Evolutionary conservation across 805 yeast species (phyloP).

Genomic region (Soucietia sequanensis): DNA sequence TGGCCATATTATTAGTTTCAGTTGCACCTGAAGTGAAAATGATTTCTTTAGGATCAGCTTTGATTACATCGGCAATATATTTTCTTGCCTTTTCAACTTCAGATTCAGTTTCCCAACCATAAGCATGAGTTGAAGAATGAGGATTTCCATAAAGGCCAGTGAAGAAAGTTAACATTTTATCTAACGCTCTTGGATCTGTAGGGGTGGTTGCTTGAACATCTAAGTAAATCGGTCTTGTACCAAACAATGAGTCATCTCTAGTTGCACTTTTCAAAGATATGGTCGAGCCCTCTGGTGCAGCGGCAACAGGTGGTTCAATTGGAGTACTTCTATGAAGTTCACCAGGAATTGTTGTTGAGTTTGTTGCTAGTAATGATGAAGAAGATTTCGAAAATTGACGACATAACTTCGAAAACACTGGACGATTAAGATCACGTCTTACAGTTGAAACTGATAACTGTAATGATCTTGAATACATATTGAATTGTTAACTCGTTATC

Average conservation of each 20-base stretch:
- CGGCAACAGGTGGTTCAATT: constrained; percentile 12
- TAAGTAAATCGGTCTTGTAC: constrained; percentile 87
- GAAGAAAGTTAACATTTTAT: constrained; percentile 77
- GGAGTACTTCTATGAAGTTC: constrained; percentile 19
- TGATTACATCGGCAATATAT: constrained; percentile 77
- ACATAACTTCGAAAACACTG: too few species aligned
- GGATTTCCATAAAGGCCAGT: constrained; percentile 98
- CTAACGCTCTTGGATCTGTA: constrained; percentile 93
- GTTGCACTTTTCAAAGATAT: constrained; percentile 43
- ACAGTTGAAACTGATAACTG: too few species aligned
- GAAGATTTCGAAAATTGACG: constrained; percentile 6
- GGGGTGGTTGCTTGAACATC: constrained; percentile 99
- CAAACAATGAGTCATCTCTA: constrained; percentile 48
- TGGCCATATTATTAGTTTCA: constrained; percentile 90
- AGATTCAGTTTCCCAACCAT: constrained; percentile 98
- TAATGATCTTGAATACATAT: too few species aligned
- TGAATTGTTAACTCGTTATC: too few species aligned
- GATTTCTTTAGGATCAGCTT: constrained; percentile 95
- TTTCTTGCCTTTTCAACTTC: constrained; percentile 86
- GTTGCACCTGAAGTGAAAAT: constrained; percentile 98
- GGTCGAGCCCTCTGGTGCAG: constrained; percentile 49
- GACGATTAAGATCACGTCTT: too few species aligned
- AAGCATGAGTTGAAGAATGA: constrained; percentile 93
- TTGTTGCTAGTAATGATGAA: constrained; percentile 7
- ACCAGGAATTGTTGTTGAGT: constrained; percentile 11